Base-by-base conservation (phyloP, 2,329 filamentous ascomycete species). In the Davidsoniella virescens region DNA sequence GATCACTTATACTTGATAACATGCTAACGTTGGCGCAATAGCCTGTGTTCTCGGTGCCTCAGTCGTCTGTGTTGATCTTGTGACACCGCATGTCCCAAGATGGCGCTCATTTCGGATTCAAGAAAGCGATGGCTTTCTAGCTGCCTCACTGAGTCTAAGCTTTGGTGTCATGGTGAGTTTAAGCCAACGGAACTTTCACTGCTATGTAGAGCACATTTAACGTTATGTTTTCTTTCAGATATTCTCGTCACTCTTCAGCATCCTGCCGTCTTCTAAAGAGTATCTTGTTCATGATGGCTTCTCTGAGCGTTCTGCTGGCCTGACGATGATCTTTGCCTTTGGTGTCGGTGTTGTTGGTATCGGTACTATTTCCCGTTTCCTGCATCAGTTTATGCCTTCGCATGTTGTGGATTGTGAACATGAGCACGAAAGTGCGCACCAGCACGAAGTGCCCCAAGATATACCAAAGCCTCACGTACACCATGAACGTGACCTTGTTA, bases 241-340 rank as follows among this genome's bases (percentile, higher is more conserved):
- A 39, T 95, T 94, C 64, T 94, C 88, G 36, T 81, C 90, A 1
- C 67, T 96, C 26, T 94, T 88, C 64, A 92, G 81, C 64, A 95
- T 96, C 84, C 73, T 96, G 6, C 90, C 90, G 8, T 87, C 85
- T 17, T 80, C 90, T 2, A 87, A 83, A 60, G 71, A 70, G 38
- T 94, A 94, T 60, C 72, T 98, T 3, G 69, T 73, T 53, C 71
- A 78, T 50, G 82, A 79, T 47, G 80, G 79, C 14, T 80, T 80
- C 64, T 71, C 75, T 6, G 70, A 84, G 2, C 75, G 80, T 54
- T 61, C 66, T 2, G 85, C 88, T 5, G 81, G 80, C 12, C 74
- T 84, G 58, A 65, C 78, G 29, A 69, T 87, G 59, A 80, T 87
- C 60, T 73, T 59, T 9, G 82, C 76, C 60, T 90, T 90, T 60